Base-by-base conservation (phyloP, 768 basidiomycete genomes). In the Tubosaeta sp. region DNA sequence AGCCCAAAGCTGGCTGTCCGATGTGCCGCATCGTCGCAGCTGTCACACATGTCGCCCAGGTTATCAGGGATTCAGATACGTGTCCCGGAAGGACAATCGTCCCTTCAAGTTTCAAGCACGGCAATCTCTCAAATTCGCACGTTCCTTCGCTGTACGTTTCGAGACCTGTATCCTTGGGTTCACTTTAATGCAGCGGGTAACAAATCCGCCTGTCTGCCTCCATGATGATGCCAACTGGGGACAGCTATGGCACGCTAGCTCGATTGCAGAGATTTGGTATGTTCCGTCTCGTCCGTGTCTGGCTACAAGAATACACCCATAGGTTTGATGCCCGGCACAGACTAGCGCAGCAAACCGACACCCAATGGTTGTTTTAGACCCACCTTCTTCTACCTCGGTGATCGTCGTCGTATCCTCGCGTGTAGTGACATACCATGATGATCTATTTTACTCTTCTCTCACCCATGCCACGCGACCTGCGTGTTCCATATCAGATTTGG, bases 321-420 rank as follows among this genome's bases (percentile, higher is more conserved):
- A 38, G 86, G 89, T 68, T 69, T 67, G 60, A 84, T 92, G 7
- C 88, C 88, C 1, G 88, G 86, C 41, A n/a, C n/a, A n/a, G n/a
- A n/a, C n/a, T n/a, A n/a, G n/a, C n/a, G 78, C 76, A 25, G 78
- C 88, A 14, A 76, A 85, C 61, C 87, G 87, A 25, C 58, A 74
- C 5, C 86, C 77, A 16, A 71, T 88, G 26, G 75, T 74, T 19
- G 68, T 67, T 34, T 46, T 62, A 26, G 22, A 42, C 22, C n/a
- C n/a, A n/a, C n/a, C n/a, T n/a, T n/a, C n/a, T n/a, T 25, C 41
- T 25, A 13, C 42, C 25, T 13, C n/a, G 9, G 43, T n/a, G 25
- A 29, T 43, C 9, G n/a, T 43, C 16, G 16, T 37, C 35, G n/a
- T 9, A 17, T 17, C 17, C n/a, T 37, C 7, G 11, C 72, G 79